Conservation (phyloP, 805 yeast species). For the Ogataea dorogensis region DNA sequence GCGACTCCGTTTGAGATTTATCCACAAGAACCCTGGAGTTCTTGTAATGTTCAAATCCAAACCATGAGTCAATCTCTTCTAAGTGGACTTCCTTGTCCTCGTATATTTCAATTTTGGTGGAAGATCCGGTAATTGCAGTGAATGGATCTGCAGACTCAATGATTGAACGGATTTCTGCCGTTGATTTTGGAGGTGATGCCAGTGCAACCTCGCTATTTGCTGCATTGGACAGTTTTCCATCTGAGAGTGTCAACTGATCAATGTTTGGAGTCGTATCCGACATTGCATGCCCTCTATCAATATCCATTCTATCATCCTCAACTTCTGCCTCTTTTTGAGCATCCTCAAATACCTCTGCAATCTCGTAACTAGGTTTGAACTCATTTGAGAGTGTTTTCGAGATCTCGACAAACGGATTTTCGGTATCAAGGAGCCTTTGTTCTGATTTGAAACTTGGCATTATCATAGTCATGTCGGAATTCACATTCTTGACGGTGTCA, state of each 20-base stretch:
- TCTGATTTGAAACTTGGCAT: constrained; percentile 29
- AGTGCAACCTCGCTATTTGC: neutral
- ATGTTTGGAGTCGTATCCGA: constrained; percentile 24
- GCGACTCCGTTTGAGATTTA: neutral
- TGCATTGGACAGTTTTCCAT: constrained; percentile 8
- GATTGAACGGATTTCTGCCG: constrained; percentile 17
- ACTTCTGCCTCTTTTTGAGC: neutral
- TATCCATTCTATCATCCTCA: constrained; percentile 18
- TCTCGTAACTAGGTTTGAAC: constrained; percentile 10
- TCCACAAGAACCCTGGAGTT: constrained; percentile 1
- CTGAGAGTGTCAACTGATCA: constrained; percentile 19
- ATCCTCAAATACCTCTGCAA: constrained; percentile 16
- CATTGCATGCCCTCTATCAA: constrained; percentile 14
- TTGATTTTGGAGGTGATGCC: constrained; percentile 9
- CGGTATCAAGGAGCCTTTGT: constrained; percentile 1
- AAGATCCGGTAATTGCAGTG: constrained; percentile 18
- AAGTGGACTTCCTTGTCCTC: constrained; percentile 17
- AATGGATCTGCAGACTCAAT: constrained; percentile 28
- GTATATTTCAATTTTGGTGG: constrained; percentile 21
- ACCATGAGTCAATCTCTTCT: constrained; percentile 20
- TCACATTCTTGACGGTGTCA: constrained; percentile 12
- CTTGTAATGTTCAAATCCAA: constrained; percentile 22
- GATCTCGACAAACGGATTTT: constrained; percentile 20
- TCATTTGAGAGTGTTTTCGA: constrained; percentile 2
- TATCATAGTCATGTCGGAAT: constrained; percentile 40